Evolutionary conservation across 176 grass and related monocot species (phyloP).

Genomic region (Bromus sterilis): DNA sequence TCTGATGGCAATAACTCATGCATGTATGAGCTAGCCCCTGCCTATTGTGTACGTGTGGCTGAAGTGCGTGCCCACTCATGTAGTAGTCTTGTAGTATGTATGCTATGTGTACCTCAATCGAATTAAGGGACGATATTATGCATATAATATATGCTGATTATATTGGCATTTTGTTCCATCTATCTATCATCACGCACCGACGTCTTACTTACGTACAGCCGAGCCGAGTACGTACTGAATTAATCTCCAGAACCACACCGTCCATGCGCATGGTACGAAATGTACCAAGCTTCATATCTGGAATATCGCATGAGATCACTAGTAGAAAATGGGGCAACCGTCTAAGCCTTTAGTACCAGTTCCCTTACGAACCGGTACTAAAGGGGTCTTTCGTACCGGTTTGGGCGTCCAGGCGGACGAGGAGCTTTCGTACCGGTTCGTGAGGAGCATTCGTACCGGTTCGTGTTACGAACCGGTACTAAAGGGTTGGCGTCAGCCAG

Average conservation of each 20-base stretch:
- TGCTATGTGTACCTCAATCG: not conserved
- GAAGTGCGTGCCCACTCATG: not conserved
- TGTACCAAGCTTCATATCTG: not conserved
- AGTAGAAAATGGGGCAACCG: too few species aligned
- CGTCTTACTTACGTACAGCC: too few species aligned
- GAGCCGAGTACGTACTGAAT: not conserved
- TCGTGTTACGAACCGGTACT: too few species aligned
- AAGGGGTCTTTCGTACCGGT: too few species aligned
- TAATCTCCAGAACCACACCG: not conserved
- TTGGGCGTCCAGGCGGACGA: too few species aligned
- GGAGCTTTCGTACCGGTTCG: too few species aligned
- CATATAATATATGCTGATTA: not conserved
- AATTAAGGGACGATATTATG: not conserved
- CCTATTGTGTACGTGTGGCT: not conserved
- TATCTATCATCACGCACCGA: too few species aligned
- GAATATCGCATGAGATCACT: not conserved
- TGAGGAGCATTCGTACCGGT: too few species aligned
- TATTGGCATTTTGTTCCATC: not conserved
- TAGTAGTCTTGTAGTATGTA: not conserved
- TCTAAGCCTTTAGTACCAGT: too few species aligned
- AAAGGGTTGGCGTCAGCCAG: too few species aligned
- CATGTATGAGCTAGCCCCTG: not conserved
- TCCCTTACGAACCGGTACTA: too few species aligned
- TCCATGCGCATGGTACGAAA: not conserved
- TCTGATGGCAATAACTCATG: slow-evolving; percentile 24